phyloP scores from a whole-genome alignment of 352 stramenopile genomes.

The Phytophthora citrophthora region DNA sequence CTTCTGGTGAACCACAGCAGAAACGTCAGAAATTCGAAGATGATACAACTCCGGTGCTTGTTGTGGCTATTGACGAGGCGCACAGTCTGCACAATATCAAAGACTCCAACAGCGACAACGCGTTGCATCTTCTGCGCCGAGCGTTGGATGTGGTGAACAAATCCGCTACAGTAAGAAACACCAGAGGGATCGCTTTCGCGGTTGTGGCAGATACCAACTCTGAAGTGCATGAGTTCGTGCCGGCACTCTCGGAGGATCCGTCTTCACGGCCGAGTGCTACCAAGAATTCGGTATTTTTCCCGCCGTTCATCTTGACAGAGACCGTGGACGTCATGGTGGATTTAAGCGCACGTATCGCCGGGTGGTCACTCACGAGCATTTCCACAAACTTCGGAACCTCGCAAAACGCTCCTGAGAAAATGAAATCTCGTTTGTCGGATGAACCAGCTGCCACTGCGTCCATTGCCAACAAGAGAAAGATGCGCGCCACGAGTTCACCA shows the following conservation, averaged over 20 bases:
- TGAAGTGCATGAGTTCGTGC: conserved; percentile 6
- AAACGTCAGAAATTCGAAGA: not conserved
- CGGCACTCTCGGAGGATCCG: not conserved
- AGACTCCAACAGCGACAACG: not conserved
- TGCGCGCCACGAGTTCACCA: not conserved
- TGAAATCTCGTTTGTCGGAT: not conserved
- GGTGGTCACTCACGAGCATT: not conserved
- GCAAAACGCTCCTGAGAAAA: not conserved
- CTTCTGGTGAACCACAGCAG: not conserved
- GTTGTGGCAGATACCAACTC: conserved; percentile 27
- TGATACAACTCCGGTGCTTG: not conserved
- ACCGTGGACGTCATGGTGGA: not conserved
- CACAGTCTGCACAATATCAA: not conserved
- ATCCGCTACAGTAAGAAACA: not conserved
- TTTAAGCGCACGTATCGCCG: too few species aligned
- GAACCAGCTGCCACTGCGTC: not conserved
- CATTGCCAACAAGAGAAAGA: not conserved
- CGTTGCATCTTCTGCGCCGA: not conserved
- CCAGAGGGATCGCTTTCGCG: conserved; percentile 43
- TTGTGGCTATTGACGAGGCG: conserved; percentile 3
- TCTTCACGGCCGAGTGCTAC: not conserved
- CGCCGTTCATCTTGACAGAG: conserved; percentile 61
- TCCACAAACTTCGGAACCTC: conserved; percentile 1
- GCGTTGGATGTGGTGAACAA: not conserved
- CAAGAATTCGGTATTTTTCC: conserved; percentile 48